Percentiles rank a stretch among this genome's conserved stretches.
These are phyloP conservation scores for Triticum dicoccoides DNA, from an alignment of 176 grass and related monocot genomes.

Conservation along the genomic window DNA sequence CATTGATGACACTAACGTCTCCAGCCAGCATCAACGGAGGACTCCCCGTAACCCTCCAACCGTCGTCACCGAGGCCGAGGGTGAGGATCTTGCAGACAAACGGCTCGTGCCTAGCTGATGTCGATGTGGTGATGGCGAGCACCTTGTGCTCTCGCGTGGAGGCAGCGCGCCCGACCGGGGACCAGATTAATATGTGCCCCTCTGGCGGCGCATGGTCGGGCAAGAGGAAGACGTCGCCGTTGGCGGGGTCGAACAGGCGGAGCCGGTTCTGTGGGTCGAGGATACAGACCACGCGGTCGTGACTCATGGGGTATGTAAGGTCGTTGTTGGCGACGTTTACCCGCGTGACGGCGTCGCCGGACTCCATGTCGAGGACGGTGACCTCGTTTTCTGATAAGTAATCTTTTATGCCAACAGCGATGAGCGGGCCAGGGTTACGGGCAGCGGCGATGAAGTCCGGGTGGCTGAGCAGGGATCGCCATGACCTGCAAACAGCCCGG, in stretches of 20 bases:
- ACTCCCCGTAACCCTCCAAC: neutral
- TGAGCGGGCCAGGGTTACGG: neutral
- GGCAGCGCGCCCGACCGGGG: neutral
- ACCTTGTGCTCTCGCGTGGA: neutral
- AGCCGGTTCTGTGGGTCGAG: neutral
- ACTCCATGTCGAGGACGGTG: neutral
- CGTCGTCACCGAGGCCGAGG: neutral
- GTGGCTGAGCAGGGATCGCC: neutral
- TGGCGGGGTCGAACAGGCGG: neutral
- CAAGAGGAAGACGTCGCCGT: neutral
- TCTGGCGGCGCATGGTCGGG: neutral
- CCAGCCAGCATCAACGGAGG: rapidly evolving
- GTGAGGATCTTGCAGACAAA: neutral
- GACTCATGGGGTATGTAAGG: neutral
- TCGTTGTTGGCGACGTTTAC: neutral
- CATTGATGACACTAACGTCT: neutral
- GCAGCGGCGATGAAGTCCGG: neutral
- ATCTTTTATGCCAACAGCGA: neutral
- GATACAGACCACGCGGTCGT: neutral
- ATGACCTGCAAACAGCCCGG: neutral
- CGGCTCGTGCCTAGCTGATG: too few relatives aligned
- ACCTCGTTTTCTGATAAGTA: neutral
- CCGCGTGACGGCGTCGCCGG: neutral
- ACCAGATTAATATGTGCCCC: neutral
- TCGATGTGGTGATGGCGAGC: neutral